Conservation (phyloP, 345 rosid species). For the Xanthoceras sorbifolium region DNA sequence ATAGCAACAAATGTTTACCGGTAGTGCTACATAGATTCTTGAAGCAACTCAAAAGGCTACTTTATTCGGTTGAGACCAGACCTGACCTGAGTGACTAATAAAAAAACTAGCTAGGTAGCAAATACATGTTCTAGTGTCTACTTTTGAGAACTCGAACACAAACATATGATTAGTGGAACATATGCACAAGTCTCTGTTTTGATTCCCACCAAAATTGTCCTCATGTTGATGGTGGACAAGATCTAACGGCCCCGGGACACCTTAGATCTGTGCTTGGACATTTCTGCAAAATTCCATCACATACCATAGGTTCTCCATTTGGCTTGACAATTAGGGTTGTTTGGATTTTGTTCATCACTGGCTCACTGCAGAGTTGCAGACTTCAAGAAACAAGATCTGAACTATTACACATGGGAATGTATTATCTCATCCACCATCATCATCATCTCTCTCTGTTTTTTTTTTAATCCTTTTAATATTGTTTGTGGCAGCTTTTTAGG, state of each 20-base stretch:
- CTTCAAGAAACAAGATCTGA: not conserved
- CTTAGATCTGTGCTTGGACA: not conserved
- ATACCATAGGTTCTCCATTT: constrained; percentile 2
- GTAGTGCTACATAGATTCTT: not conserved
- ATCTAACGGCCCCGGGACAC: not conserved
- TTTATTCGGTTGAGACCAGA: not conserved
- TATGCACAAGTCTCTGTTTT: not conserved
- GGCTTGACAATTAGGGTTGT: constrained; percentile 8
- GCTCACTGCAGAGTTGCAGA: not conserved
- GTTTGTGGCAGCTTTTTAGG: constrained; percentile 21
- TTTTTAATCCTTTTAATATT: constrained; percentile 1
- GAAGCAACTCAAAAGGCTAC: not conserved
- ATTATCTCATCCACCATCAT: constrained; percentile 9
- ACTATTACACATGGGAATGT: constrained; percentile 28
- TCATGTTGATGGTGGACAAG: constrained; percentile 30
- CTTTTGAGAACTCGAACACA: not conserved
- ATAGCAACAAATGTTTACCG: not conserved
- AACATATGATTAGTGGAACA: not conserved
- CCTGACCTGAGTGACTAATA: too few relatives aligned
- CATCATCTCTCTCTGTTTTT: not conserved
- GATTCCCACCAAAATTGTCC: constrained; percentile 18
- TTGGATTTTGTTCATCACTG: constrained; percentile 15
- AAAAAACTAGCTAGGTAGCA: not conserved
- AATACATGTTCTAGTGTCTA: constrained; percentile 5
- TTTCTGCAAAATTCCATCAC: constrained; percentile 8